phyloP scores from a whole-genome alignment of 345 rosid species.

The Pistacia vera region DNA sequence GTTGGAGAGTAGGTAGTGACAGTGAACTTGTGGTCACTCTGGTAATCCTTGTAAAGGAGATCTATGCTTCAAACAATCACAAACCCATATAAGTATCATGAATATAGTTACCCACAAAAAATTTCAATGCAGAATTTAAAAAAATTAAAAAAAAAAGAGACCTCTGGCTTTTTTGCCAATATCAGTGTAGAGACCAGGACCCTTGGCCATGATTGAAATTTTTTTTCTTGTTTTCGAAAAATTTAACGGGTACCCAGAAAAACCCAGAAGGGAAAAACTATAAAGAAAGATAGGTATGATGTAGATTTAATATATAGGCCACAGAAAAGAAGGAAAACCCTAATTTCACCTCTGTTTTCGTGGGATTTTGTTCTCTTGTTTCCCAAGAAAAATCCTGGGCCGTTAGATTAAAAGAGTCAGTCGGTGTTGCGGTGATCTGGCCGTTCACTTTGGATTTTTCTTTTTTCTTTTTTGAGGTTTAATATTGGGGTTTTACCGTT shows the following conservation, averaged over 20 bases:
- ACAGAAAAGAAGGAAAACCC: constrained; percentile 9
- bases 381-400: not conserved
- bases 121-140: not conserved
- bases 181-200: constrained; percentile 92
- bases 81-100: not conserved
- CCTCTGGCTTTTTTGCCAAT: constrained; percentile 96
- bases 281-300: not conserved
- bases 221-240: too few species aligned
- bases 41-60: constrained; percentile 92
- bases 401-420: constrained; percentile 8
- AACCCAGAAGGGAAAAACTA: not conserved
- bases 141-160: constrained; percentile 12
- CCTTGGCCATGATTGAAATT: constrained; percentile 62
- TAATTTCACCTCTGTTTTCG: not conserved
- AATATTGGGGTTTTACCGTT: not conserved
- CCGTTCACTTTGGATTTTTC: not conserved
- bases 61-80: constrained; percentile 36
- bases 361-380: not conserved
- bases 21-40: constrained; percentile 87
- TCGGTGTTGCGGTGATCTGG: not conserved
- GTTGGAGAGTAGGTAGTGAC: constrained; percentile 77
- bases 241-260: not conserved
- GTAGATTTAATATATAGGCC: not conserved
- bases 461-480: not conserved
- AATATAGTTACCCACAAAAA: constrained; percentile 8